A percentile compares a stretch with the other conserved stretches of the same genome.
phyloP scores from a whole-genome alignment of 2,329 filamentous ascomycete genomes.

The Sclerotinia borealis region DNA sequence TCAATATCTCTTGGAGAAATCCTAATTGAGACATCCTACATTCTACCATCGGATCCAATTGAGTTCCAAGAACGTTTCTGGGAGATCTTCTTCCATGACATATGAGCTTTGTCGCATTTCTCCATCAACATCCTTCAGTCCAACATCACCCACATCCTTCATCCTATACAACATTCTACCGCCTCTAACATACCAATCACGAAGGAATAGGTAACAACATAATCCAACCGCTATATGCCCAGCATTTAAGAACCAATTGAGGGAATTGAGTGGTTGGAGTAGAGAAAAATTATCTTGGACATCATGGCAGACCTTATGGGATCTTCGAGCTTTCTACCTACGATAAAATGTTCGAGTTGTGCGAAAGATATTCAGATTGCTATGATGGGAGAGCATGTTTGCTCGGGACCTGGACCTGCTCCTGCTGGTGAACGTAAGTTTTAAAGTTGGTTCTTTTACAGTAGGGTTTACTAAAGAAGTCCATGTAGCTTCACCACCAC shows the following conservation, averaged over 20 bases:
- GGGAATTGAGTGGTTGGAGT: neutral
- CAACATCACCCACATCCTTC: neutral
- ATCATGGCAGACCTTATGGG: conserved; percentile 30
- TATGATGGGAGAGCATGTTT: conserved; percentile 80
- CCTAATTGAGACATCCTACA: neutral
- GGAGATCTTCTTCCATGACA: neutral
- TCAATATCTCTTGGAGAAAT: neutral
- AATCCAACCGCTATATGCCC: conserved; percentile 1
- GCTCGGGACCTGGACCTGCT: conserved; percentile 40
- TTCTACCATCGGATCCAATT: neutral
- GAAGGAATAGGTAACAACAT: neutral
- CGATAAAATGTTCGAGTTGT: conserved; percentile 84
- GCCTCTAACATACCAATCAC: neutral
- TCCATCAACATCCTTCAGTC: neutral
- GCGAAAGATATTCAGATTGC: conserved; percentile 73
- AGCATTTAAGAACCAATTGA: neutral
- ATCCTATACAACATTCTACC: neutral
- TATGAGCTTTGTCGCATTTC: neutral
- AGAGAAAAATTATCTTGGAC: neutral
- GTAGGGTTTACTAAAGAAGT: conserved; percentile 9
- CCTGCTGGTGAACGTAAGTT: conserved; percentile 42
- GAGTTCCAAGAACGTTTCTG: neutral
- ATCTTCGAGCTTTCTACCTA: conserved; percentile 67
- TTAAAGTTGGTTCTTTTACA: neutral
- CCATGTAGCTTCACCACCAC: conserved; percentile 28